phyloP scores from a whole-genome alignment of 2,329 filamentous ascomycete genomes.

The Trichoderma sp. region DNA sequence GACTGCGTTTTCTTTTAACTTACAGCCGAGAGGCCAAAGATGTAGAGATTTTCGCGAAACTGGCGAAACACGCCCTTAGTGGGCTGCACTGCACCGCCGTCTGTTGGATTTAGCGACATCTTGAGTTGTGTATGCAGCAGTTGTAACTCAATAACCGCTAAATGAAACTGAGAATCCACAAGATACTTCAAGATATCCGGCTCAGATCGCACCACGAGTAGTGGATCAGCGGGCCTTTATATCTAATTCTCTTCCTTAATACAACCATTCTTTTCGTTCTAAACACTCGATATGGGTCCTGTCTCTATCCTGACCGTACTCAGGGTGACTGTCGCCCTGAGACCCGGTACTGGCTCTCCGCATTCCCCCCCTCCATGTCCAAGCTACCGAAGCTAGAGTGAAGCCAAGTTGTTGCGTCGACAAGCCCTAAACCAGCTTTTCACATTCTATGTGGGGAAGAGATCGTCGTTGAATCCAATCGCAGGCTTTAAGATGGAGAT shows the following conservation, averaged over 20 bases:
- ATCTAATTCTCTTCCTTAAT: background rate
- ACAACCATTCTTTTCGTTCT: background rate
- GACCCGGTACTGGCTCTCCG: slow-evolving; percentile 8
- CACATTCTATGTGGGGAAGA: slow-evolving; percentile 11
- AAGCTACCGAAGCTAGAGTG: slow-evolving; percentile 1
- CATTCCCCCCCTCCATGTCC: background rate
- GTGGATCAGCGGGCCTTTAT: slow-evolving; percentile 12
- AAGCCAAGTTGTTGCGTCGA: background rate
- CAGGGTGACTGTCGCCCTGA: slow-evolving; percentile 13
- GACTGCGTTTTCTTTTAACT: slow-evolving; percentile 1
- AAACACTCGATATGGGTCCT: background rate
- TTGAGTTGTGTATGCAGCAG: background rate
- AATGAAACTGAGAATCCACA: background rate
- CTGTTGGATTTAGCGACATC: slow-evolving; percentile 2
- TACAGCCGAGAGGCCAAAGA: slow-evolving; percentile 44
- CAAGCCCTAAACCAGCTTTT: background rate
- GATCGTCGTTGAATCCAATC: slow-evolving; percentile 9
- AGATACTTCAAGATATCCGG: background rate
- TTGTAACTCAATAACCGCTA: background rate
- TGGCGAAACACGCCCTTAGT: slow-evolving; percentile 29
- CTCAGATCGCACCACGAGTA: background rate
- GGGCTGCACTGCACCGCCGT: slow-evolving; percentile 6
- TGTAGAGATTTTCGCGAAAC: slow-evolving; percentile 40
- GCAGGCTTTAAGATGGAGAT: background rate
- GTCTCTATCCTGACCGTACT: background rate